Percentiles rank a stretch among this genome's conserved stretches.
phyloP scores from a whole-genome alignment of 2,329 filamentous ascomycete genomes.

The Fusarium cyanostomum region DNA sequence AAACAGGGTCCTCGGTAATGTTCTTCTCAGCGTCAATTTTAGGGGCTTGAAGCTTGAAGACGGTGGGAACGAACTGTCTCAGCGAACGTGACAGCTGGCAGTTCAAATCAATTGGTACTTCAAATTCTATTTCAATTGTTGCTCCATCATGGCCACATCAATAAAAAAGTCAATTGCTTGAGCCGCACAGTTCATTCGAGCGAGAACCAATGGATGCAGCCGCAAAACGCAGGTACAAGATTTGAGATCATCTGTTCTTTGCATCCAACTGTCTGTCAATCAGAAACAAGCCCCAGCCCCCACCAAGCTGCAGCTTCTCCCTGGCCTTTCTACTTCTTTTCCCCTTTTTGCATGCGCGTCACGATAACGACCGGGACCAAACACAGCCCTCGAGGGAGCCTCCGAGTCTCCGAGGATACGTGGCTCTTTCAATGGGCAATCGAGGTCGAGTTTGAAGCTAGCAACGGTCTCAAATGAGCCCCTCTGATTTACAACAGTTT shows the following conservation, averaged over 20 bases:
- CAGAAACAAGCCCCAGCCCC: conserved; percentile 13
- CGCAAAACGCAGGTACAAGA: conserved; percentile 35
- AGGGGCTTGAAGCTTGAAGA: conserved; percentile 10
- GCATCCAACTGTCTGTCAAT: conserved; percentile 28
- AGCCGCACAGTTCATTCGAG: not conserved
- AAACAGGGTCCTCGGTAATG: conserved; percentile 18
- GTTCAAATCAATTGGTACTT: no score
- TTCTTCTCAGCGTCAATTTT: conserved; percentile 16
- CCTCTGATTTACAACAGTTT: not conserved
- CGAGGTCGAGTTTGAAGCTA: conserved; percentile 24
- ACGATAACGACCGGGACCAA: conserved; percentile 9
- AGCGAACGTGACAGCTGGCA: no score
- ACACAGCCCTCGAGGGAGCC: no score
- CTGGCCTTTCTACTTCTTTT: not conserved
- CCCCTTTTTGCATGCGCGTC: conserved; percentile 1
- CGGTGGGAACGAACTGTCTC: not conserved
- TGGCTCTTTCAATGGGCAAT: conserved; percentile 14
- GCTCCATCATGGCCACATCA: no score
- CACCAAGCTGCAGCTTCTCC: conserved; percentile 12
- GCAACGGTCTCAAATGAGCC: conserved; percentile 5
- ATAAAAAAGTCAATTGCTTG: not conserved
- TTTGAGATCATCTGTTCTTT: not conserved
- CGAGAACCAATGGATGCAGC: conserved; percentile 10
- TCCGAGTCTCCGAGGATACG: conserved; percentile 32
- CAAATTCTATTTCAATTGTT: no score